phyloP scores from a whole-genome alignment of 495 filamentous ascomycete genomes.

The Aspergillus nidulans region DNA sequence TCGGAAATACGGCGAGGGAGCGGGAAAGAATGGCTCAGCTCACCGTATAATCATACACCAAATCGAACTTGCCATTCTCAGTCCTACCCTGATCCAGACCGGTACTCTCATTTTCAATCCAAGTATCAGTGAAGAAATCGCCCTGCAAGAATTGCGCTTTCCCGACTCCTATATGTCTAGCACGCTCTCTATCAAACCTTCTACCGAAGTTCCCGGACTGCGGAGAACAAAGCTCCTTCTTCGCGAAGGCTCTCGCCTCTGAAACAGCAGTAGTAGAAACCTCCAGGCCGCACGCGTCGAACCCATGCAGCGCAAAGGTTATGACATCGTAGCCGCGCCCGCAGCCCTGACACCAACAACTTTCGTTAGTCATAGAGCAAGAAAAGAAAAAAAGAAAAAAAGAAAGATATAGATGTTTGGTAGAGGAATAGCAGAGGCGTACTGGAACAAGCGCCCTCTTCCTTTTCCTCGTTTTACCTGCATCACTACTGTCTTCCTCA shows the following conservation, averaged over 20 bases:
- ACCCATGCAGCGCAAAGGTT: constrained; percentile 30
- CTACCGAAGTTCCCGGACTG: constrained; percentile 18
- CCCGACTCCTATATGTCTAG: constrained; percentile 1
- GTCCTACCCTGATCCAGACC: neutral
- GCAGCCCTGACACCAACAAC: constrained; percentile 20
- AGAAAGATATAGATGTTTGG: neutral
- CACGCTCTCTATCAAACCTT: neutral
- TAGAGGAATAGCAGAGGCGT: neutral
- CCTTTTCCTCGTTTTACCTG: constrained; percentile 8
- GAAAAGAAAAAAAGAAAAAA: neutral
- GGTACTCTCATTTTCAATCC: constrained; percentile 16
- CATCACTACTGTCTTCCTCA: neutral
- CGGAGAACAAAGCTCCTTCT: constrained; percentile 11
- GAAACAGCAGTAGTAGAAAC: constrained; percentile 22
- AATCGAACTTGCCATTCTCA: constrained; percentile 47
- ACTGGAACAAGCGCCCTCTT: constrained; percentile 40
- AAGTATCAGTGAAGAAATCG: constrained; percentile 61
- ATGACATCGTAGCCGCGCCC: constrained; percentile 31
- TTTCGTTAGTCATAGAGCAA: neutral
- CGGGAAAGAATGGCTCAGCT: constrained; percentile 15
- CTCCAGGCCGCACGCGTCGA: constrained; percentile 25
- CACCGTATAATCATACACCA: constrained; percentile 77
- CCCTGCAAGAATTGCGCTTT: constrained; percentile 49
- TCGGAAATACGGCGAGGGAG: neutral
- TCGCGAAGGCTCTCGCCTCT: constrained; percentile 18